A percentile compares a stretch with the other conserved stretches of the same genome.
These are phyloP conservation scores for Westerdykella ornata DNA, from an alignment of 2,329 filamentous ascomycete genomes.

Conservation along the genomic window DNA sequence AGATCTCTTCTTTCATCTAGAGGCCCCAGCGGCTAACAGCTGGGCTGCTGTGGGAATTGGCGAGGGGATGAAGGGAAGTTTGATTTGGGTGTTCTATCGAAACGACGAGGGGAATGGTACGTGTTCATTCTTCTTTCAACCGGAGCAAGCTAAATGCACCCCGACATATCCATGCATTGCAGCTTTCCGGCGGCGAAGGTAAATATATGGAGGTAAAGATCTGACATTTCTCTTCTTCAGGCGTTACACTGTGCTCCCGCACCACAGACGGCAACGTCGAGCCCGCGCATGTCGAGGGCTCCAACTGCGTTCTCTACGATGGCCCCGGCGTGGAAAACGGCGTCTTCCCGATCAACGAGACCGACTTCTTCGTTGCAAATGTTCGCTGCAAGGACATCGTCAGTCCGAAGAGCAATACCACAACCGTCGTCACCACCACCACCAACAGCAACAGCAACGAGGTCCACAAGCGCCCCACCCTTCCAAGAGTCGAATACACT, in stretches of 20 bases:
- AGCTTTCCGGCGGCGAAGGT: background rate
- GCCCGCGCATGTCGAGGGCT: conserved; percentile 42
- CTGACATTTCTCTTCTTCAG: conserved; percentile 4
- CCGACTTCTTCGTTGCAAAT: conserved; percentile 40
- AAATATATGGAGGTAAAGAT: background rate
- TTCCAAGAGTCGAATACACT: background rate
- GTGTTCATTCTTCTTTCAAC: background rate
- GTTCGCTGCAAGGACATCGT: conserved; percentile 47
- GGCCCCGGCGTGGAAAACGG: conserved; percentile 45
- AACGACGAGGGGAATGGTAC: conserved; percentile 40
- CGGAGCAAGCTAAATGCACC: background rate
- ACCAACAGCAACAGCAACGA: background rate
- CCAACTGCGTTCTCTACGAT: conserved; percentile 38
- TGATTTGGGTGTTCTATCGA: conserved; percentile 52
- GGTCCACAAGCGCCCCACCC: conserved; percentile 2
- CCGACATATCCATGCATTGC: background rate
- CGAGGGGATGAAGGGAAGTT: conserved; percentile 46
- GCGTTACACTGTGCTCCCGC: conserved; percentile 53
- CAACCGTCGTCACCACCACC: background rate
- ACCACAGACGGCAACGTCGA: conserved; percentile 48
- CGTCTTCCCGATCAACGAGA: conserved; percentile 8
- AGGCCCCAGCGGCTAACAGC: conserved; percentile 41
- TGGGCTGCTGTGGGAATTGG: conserved; percentile 55
- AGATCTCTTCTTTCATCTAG: conserved; percentile 51
- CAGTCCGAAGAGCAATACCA: conserved; percentile 45